Base-by-base conservation (phyloP, 192 early-diverging fungal species). In the Podila verticillata region DNA sequence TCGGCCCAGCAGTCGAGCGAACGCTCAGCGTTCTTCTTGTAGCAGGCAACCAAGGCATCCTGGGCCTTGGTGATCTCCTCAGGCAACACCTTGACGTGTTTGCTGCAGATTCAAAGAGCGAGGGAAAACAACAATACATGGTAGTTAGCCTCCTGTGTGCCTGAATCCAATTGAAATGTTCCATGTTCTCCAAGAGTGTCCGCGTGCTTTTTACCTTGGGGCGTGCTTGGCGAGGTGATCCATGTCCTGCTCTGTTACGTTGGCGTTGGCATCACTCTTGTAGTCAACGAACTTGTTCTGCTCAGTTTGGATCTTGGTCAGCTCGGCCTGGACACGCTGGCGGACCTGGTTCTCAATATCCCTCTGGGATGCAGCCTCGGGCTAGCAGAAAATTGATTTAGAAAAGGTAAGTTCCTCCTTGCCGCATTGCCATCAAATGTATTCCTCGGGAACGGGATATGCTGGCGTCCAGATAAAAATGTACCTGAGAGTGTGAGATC, bases 1-100 rank as follows among this genome's bases (percentile, higher is more conserved):
- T 91, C 90, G 26, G 79, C 83, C 90, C 90, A 91, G 81, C 88
- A 91, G 69, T 91, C 87, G 68, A 91, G 75, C 9, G 86, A 66
- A 5, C 87, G 82, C 30, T 71, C 66, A 19, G 77, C 72, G 71
- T 88, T 91, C 24, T 84, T 84, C 64, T 75, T 61, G 58, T 75
- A 72, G 65, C 77, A 73, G 31, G 70, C 61, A 31, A 83, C 57
- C 32, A 80, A 34, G 22, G 77, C 69, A 47, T 72, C 69, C 47
- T 80, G 77, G 22, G 77, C 77, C 49, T 80, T 80, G 36, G 66
- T 68, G 66, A 80, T 80, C 61, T 80, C 77, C 44, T 80, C 77
- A 7, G 77, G 77, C 47, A 80, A 63, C 39, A 68, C 65, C 66
- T 80, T 80, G 61, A 68, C 60, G 17, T 80, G 77, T 31, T 80